Evolutionary conservation across 2,329 filamentous ascomycete species (phyloP).

Genomic region (Thelonectria rubi): DNA sequence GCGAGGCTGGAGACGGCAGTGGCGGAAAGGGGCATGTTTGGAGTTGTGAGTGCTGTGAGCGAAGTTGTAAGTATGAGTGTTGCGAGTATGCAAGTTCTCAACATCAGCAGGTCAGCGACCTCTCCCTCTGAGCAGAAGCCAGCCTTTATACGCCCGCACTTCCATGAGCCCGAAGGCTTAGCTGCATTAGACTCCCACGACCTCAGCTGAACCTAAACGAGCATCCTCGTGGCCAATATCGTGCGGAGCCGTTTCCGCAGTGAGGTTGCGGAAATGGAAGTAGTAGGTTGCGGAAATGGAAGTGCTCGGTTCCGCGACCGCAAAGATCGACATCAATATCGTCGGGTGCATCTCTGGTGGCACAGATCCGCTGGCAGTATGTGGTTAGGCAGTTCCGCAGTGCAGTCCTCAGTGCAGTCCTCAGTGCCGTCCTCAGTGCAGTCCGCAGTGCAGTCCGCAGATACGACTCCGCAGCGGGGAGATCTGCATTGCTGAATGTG

Average conservation of each 20-base stretch:
- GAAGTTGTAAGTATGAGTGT: too few relatives aligned
- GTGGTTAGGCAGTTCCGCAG: not conserved
- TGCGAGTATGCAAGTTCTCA: too few relatives aligned
- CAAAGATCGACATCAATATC: not conserved
- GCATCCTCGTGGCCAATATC: not conserved
- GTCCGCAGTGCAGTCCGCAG: not conserved
- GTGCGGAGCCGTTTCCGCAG: conserved; percentile 31
- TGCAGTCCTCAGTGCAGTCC: not conserved
- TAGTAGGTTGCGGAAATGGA: conserved; percentile 12
- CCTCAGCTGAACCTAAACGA: not conserved
- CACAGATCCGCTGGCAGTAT: not conserved
- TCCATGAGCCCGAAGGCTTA: not conserved
- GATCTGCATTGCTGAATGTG: not conserved
- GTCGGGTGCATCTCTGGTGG: not conserved
- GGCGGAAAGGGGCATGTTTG: conserved; percentile 32
- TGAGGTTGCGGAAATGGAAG: not conserved
- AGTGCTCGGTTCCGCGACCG: conserved; percentile 16
- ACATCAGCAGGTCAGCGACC: too few relatives aligned
- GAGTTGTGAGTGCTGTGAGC: not conserved
- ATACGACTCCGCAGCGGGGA: not conserved
- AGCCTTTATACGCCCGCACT: conserved; percentile 8
- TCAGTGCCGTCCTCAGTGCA: not conserved
- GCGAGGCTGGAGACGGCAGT: conserved; percentile 28
- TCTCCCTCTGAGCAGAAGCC: not conserved
- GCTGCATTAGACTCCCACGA: not conserved